Percentiles rank a stretch among this genome's conserved stretches.
These are phyloP conservation scores for Scenedesmus sp. DNA, from an alignment of 163 green algal species.

Conservation along the genomic window DNA sequence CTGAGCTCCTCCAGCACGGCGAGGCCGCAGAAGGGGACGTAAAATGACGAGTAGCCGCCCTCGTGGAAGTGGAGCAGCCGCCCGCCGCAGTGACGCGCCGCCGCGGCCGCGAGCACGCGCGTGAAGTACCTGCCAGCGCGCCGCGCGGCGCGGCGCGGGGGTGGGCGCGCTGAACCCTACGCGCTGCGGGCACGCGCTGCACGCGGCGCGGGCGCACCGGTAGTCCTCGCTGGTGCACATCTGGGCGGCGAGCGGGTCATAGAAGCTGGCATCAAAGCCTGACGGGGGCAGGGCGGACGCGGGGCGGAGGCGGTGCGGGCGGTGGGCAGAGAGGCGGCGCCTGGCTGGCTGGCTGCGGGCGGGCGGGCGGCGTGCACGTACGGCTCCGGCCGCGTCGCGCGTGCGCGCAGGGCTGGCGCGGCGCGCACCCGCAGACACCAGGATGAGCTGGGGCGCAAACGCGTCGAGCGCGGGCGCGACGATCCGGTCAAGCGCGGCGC, in stretches of 20 bases:
- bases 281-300: too few relatives aligned
- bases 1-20: constrained; percentile 55
- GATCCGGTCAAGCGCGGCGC: constrained; percentile 48
- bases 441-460: constrained; percentile 55
- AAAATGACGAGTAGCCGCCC: constrained; percentile 46
- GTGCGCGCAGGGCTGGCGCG: too few relatives aligned
- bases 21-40: constrained; percentile 63
- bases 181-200: too few relatives aligned
- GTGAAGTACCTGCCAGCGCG: constrained; percentile 52
- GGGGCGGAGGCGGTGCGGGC: too few relatives aligned
- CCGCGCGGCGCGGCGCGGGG: too few relatives aligned
- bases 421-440: constrained; percentile 41
- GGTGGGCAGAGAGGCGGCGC: too few relatives aligned
- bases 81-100: constrained; percentile 46
- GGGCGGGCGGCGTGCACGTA: too few relatives aligned
- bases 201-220: constrained; percentile 49
- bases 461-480: constrained; percentile 48
- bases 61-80: constrained; percentile 61
- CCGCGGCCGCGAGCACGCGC: constrained; percentile 26
- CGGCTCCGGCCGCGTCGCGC: too few relatives aligned
- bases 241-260: constrained; percentile 61
- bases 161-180: background rate
- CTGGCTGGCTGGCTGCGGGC: too few relatives aligned
- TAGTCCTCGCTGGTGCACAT: constrained; percentile 60
- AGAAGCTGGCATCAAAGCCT: constrained; percentile 60